These are phyloP conservation scores for Fusarium coicis DNA, from an alignment of 2,329 filamentous ascomycete species.

Conservation along the genomic window DNA sequence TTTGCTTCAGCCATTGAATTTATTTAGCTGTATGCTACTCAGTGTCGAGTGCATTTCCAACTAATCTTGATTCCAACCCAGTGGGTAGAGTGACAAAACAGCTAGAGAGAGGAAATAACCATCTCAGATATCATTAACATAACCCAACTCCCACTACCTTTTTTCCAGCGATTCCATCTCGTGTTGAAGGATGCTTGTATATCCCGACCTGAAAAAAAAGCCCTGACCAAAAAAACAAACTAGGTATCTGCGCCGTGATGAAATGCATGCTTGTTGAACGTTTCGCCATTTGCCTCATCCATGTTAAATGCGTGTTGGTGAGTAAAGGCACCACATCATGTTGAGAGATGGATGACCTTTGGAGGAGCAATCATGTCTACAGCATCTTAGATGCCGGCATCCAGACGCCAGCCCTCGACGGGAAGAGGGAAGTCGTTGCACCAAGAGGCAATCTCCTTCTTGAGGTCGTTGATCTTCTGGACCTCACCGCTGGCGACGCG, in stretches of 20 bases:
- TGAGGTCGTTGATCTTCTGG: conserved; percentile 83
- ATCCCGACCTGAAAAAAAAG: conserved; percentile 37
- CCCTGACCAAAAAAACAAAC: conserved; percentile 34
- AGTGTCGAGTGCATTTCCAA: not conserved
- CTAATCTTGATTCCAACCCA: not conserved
- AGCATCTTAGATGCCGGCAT: conserved; percentile 64
- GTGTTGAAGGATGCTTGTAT: conserved; percentile 44
- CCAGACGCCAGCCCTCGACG: conserved; percentile 76
- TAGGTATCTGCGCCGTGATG: conserved; percentile 46
- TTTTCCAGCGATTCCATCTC: conserved; percentile 39
- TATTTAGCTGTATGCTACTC: conserved; percentile 25
- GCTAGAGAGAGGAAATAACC: conserved; percentile 26
- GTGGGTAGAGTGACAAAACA: not conserved
- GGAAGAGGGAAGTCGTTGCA: conserved; percentile 92
- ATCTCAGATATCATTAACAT: conserved; percentile 31
- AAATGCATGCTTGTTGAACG: conserved; percentile 49
- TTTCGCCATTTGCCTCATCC: conserved; percentile 48
- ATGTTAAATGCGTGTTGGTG: conserved; percentile 45
- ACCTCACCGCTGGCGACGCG: conserved; percentile 85
- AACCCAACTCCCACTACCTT: conserved; percentile 44
- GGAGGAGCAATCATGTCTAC: not conserved
- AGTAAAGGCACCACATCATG: conserved; percentile 25
- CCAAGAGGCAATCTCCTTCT: conserved; percentile 91
- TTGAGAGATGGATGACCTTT: conserved; percentile 21
- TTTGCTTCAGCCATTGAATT: conserved; percentile 16